These are phyloP conservation scores for Croton setiger DNA, from an alignment of 441 rosid genomes.

Conservation along the genomic window DNA sequence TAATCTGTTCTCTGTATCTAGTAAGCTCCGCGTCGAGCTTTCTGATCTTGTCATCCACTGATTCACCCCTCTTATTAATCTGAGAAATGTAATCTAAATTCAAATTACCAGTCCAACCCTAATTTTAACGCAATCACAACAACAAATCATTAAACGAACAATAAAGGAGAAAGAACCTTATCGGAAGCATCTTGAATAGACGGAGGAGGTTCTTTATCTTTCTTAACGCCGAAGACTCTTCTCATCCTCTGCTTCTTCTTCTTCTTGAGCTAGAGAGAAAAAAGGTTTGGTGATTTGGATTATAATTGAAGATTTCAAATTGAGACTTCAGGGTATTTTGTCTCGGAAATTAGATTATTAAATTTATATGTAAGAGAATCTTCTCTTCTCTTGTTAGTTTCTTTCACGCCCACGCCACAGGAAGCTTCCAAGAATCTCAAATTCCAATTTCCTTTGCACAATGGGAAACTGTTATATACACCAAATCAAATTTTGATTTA, in stretches of 20 bases:
- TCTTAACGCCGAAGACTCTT: slow-evolving; percentile 85
- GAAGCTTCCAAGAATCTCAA: too few relatives aligned
- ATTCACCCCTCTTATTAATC: slow-evolving; percentile 89
- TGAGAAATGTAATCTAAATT: slow-evolving; percentile 21
- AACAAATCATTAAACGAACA: neutral
- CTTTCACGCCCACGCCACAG: too few relatives aligned
- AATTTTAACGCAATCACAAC: too few relatives aligned
- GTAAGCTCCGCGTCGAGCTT: slow-evolving; percentile 74
- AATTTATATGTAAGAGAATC: too few relatives aligned
- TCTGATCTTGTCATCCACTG: slow-evolving; percentile 85
- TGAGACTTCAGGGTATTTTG: too few relatives aligned
- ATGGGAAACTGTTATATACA: too few relatives aligned
- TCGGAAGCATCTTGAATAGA: slow-evolving; percentile 83
- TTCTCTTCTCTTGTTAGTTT: too few relatives aligned
- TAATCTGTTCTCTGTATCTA: slow-evolving; percentile 76
- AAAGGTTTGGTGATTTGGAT: neutral
- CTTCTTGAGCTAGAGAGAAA: neutral
- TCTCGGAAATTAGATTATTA: too few relatives aligned
- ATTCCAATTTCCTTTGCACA: too few relatives aligned
- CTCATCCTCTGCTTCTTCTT: slow-evolving; percentile 43
- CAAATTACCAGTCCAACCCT: neutral
- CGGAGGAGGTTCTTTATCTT: slow-evolving; percentile 95
- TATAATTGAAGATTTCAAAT: neutral
- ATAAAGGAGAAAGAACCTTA: slow-evolving; percentile 43
- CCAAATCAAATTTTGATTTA: too few relatives aligned